A percentile compares a stretch with the other conserved stretches of the same genome.
Evolutionary conservation across 768 basidiomycete genomes (phyloP).

Genomic region (Agrocybe chaxingu): DNA sequence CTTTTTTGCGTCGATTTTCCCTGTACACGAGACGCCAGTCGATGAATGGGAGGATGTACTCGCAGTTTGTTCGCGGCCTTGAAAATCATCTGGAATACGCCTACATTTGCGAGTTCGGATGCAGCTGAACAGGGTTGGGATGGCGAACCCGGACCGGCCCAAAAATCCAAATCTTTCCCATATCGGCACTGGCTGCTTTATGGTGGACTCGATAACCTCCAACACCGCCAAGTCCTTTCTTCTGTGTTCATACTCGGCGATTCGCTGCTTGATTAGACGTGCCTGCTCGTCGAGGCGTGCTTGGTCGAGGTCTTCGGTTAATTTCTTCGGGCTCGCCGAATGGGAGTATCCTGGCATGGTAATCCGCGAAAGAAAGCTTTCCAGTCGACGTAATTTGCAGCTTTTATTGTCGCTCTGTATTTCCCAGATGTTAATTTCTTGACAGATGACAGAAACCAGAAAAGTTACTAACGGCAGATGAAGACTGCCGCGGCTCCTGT

Average conservation of each 20-base stretch:
- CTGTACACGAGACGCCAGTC: neutral
- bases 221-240: neutral
- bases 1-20: neutral
- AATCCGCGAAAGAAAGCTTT: no score
- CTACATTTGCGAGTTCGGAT: neutral
- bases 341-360: no score
- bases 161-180: no score
- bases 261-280: neutral
- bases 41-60: neutral
- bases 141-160: neutral
- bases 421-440: no score
- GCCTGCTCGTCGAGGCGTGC: neutral
- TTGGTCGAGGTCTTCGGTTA: neutral
- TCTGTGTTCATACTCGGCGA: neutral
- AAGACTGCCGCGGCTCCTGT: no score
- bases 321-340: no score
- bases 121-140: neutral
- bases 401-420: no score
- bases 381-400: no score
- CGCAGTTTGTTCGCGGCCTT: no score
- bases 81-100: no score
- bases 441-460: no score
- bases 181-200: neutral
- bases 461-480: no score
- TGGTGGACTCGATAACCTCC: conserved; percentile 1